phyloP scores from a whole-genome alignment of 225 moss, liverwort and hornwort genomes.

The Ulota crispa region DNA sequence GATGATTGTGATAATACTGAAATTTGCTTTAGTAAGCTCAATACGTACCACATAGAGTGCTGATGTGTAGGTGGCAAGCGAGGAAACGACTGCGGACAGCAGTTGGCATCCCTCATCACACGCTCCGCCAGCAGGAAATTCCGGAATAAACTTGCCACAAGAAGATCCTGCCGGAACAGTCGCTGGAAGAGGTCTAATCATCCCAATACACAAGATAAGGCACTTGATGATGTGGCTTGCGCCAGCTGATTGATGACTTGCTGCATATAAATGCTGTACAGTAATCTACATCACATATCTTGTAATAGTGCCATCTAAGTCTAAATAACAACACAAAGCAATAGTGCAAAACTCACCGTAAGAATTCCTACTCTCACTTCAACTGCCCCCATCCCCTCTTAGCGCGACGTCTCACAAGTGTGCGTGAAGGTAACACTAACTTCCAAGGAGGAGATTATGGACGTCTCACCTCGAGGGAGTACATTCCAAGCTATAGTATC shows the following conservation, averaged over 20 bases:
- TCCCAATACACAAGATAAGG: slow-evolving; percentile 46
- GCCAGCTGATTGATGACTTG: slow-evolving; percentile 46
- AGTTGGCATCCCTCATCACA: slow-evolving; percentile 93
- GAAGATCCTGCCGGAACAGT: slow-evolving; percentile 98
- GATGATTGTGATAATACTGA: background rate
- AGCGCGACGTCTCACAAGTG: slow-evolving; percentile 15
- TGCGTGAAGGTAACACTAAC: background rate
- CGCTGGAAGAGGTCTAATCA: slow-evolving; percentile 92
- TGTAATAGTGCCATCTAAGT: slow-evolving; percentile 36
- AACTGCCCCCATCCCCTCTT: background rate
- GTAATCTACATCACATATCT: slow-evolving; percentile 45
- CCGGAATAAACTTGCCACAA: slow-evolving; percentile 96
- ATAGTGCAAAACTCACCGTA: background rate
- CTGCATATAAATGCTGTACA: slow-evolving; percentile 46
- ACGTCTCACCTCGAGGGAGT: slow-evolving; percentile 82
- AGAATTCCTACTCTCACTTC: background rate
- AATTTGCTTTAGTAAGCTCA: background rate
- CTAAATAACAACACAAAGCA: slow-evolving; percentile 30
- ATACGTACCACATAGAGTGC: slow-evolving; percentile 97
- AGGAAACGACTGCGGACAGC: slow-evolving; percentile 90
- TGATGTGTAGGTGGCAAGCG: slow-evolving; percentile 94
- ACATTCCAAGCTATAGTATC: slow-evolving; percentile 99
- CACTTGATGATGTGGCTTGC: slow-evolving; percentile 43
- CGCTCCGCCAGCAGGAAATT: slow-evolving; percentile 96
- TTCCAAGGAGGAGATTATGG: slow-evolving; percentile 16